A percentile compares a stretch with the other conserved stretches of the same genome.
Evolutionary conservation across 139 green algal species (phyloP).

Genomic region (Haematococcus lacustris): DNA sequence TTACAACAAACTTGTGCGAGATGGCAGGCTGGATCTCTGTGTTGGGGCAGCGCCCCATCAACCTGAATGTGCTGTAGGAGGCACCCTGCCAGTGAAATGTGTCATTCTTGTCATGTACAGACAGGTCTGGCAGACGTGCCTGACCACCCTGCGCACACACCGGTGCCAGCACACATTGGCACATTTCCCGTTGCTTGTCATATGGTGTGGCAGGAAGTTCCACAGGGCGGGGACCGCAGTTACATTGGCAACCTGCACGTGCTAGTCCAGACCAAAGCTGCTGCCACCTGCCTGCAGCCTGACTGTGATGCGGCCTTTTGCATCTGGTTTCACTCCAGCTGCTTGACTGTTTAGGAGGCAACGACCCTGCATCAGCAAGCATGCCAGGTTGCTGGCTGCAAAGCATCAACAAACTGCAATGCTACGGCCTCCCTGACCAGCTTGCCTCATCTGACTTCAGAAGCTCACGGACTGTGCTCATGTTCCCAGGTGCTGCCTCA

Average conservation of each 20-base stretch:
- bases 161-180: not conserved
- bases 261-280: not conserved
- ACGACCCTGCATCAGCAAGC: conserved; percentile 13
- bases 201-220: not conserved
- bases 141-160: conserved; percentile 25
- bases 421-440: conserved; percentile 1
- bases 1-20: conserved; percentile 40
- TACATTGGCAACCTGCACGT: not conserved
- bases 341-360: conserved; percentile 10
- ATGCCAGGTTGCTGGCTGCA: not conserved
- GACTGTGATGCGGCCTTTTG: conserved; percentile 2
- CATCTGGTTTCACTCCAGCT: conserved; percentile 1
- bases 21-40: conserved; percentile 32
- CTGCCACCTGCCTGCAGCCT: conserved; percentile 8
- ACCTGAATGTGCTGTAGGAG: conserved; percentile 33
- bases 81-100: conserved; percentile 35
- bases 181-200: not conserved
- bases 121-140: conserved; percentile 40
- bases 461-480: conserved; percentile 28
- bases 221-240: not conserved
- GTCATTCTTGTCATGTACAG: conserved; percentile 47
- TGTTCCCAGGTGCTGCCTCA: conserved; percentile 5
- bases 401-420: conserved; percentile 1
- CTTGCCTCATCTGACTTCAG: conserved; percentile 40
- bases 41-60: conserved; percentile 25